phyloP scores from a whole-genome alignment of 345 rosid species.

The Citrus mangshanensis region DNA sequence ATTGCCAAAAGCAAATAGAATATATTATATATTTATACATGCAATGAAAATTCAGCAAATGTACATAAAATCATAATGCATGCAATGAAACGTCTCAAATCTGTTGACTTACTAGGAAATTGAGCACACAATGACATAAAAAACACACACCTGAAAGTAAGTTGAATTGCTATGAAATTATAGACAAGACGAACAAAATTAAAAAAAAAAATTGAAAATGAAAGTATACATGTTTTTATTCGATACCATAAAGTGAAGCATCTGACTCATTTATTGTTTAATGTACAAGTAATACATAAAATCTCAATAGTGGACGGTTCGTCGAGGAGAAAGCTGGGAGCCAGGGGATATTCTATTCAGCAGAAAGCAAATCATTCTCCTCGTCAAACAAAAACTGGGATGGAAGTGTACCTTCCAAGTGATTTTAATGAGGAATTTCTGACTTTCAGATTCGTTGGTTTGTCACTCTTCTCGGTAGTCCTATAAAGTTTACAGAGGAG shows the following conservation, averaged over 20 bases:
- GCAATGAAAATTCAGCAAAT: neutral
- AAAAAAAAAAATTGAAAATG: too few species aligned
- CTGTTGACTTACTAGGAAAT: neutral
- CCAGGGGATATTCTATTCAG: conserved; percentile 33
- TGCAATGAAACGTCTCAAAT: neutral
- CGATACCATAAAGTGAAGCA: neutral
- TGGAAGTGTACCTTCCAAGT: conserved; percentile 45
- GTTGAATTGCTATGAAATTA: too few species aligned
- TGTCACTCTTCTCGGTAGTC: conserved; percentile 36
- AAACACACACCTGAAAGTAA: too few species aligned
- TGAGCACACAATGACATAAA: neutral
- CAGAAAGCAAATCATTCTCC: conserved; percentile 41
- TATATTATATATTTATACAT: too few species aligned
- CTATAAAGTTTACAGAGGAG: conserved; percentile 46
- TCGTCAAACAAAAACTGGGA: conserved; percentile 43
- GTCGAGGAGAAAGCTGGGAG: conserved; percentile 49
- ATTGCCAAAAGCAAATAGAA: neutral
- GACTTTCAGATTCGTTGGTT: conserved; percentile 47
- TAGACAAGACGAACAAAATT: too few species aligned
- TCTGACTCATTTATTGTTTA: neutral
- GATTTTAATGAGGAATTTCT: conserved; percentile 23
- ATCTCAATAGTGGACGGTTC: conserved; percentile 46
- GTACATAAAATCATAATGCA: neutral
- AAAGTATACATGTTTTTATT: too few species aligned
- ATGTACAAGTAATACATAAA: neutral